Base-by-base conservation (phyloP, 129 eudicot genomes). In the Flaveria robusta region DNA sequence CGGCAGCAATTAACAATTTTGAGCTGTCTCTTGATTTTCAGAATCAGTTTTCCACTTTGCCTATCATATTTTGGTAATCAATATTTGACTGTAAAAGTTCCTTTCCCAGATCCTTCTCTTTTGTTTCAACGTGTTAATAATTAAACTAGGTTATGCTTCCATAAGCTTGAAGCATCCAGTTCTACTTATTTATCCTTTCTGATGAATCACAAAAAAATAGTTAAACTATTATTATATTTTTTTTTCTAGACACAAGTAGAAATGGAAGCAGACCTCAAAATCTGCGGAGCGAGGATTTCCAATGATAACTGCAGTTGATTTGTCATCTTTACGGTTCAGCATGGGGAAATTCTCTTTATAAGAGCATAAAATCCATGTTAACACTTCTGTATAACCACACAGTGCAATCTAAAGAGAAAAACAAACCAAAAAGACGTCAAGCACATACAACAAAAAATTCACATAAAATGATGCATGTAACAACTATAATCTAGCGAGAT, bases 261-360 rank as follows among this genome's bases (percentile, higher is more conserved):
- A 59, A 1, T 59, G 37, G 37, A 59, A 10, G 66, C 82, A 59
- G 66, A 91, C 98, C 98, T 91, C 97, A 79, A 88, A 94, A 84
- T 94, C 98, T 56, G 98, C 85, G 5, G 97, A 80, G 60, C 98
- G 97, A 7, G 98, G 98, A 87, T 94, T 94, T 74, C 88, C 93
- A 74, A 84, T 89, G 20, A 83, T 85, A 49, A 88, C 98, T 10
- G 96, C 96, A 7, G 88, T 89, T 70, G 90, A 71, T 64, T 85
- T 83, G 78, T 94, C 92, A 75, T 94, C 98, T 81, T 77, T 85
- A 20, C 96, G 91, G 80, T 93, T 93, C 74, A 93, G 85, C 98
- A 90, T 88, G 55, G 91, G 5, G 56, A 88, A 91, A 71, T 83
- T 90, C 77, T 93, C 98, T 87, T 93, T 87, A 74, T 87, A 79